Conservation (phyloP, 2,329 filamentous ascomycete species). For the Cadophora sp. region DNA sequence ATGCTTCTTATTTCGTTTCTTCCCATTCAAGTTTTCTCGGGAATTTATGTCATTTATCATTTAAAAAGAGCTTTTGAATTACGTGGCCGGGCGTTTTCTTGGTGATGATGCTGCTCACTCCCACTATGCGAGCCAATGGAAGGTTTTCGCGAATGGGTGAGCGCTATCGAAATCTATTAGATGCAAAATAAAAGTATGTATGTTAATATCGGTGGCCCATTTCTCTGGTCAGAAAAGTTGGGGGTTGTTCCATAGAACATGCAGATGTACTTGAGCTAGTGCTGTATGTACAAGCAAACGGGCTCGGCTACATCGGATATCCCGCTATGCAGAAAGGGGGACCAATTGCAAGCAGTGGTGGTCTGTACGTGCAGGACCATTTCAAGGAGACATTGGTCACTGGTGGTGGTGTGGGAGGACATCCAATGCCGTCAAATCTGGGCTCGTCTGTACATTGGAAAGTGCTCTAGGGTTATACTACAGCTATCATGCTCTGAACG, state of each 20-base stretch:
- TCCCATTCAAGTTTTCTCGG: background rate
- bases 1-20: background rate
- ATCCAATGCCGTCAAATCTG: slow-evolving; percentile 4
- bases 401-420: background rate
- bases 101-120: background rate
- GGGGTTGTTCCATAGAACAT: background rate
- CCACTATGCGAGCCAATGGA: slow-evolving; percentile 8
- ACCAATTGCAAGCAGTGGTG: slow-evolving; percentile 10
- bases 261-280: slow-evolving; percentile 12
- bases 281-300: slow-evolving; percentile 1
- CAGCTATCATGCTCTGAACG: slow-evolving; percentile 28
- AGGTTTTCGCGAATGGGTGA: slow-evolving; percentile 3
- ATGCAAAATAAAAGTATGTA: background rate
- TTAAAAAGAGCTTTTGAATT: background rate
- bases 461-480: slow-evolving; percentile 25
- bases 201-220: background rate
- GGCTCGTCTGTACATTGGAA: slow-evolving; percentile 7
- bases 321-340: slow-evolving; percentile 9
- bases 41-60: background rate
- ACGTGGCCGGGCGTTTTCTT: background rate
- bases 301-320: slow-evolving; percentile 9
- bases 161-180: slow-evolving; percentile 9
- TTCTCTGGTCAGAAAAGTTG: slow-evolving; percentile 4
- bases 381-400: background rate
- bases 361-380: background rate